Evolutionary conservation across 768 basidiomycete genomes (phyloP).

Genomic region (Boletus reticulatus): DNA sequence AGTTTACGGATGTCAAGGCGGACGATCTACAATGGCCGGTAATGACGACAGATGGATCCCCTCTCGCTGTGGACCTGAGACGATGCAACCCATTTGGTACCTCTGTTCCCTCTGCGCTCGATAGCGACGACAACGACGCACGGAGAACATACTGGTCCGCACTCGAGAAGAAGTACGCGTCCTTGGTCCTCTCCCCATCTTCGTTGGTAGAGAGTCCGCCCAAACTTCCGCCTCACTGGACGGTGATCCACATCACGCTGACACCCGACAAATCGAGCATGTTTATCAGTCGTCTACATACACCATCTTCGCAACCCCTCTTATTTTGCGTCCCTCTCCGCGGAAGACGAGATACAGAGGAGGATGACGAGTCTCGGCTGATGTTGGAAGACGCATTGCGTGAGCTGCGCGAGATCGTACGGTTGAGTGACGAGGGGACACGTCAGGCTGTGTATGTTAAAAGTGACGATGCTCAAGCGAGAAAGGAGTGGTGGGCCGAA

Average conservation of each 20-base stretch:
- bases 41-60: slow-evolving; percentile 44
- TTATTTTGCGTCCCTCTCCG: slow-evolving; percentile 90
- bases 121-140: slow-evolving; percentile 38
- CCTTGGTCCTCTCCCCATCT: slow-evolving; percentile 23
- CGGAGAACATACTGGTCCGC: slow-evolving; percentile 59
- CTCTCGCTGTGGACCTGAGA: slow-evolving; percentile 26
- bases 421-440: slow-evolving; percentile 73
- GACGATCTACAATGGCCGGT: slow-evolving; percentile 81
- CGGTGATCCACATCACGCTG: slow-evolving; percentile 77
- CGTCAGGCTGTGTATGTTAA: slow-evolving; percentile 71
- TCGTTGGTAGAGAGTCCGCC: slow-evolving; percentile 42
- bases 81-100: slow-evolving; percentile 18
- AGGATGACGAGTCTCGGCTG: slow-evolving; percentile 70
- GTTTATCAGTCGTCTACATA: slow-evolving; percentile 77
- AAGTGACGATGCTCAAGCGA: slow-evolving; percentile 59
- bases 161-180: slow-evolving; percentile 52
- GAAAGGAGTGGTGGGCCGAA: slow-evolving; percentile 84
- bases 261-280: slow-evolving; percentile 81
- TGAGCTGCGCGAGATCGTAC: slow-evolving; percentile 80
- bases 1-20: slow-evolving; percentile 45
- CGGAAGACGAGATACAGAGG: slow-evolving; percentile 72
- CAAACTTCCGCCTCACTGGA: slow-evolving; percentile 75
- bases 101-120: slow-evolving; percentile 14
- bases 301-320: slow-evolving; percentile 52
- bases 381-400: slow-evolving; percentile 69